Evolutionary conservation across 2,329 filamentous ascomycete genomes (phyloP).

Genomic region (Lithohypha guttulata): DNA sequence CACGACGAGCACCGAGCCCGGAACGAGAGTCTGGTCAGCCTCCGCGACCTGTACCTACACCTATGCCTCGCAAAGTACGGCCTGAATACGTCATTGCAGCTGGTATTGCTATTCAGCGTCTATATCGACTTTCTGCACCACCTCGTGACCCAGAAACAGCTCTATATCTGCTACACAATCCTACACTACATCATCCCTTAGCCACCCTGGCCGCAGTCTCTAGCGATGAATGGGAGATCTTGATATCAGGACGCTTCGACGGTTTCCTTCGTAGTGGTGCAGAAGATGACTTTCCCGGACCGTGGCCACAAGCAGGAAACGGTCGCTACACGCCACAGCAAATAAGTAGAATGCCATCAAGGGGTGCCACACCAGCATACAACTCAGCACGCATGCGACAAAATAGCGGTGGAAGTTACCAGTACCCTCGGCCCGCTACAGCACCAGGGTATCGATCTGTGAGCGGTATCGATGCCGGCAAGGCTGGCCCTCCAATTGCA

Average conservation of each 20-base stretch:
- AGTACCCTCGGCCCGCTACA: conserved; percentile 27
- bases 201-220: conserved; percentile 81
- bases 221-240: conserved; percentile 89
- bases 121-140: conserved; percentile 62
- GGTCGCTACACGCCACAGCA: conserved; percentile 20
- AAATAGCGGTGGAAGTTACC: conserved; percentile 10
- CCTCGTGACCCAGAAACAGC: conserved; percentile 80
- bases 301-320: conserved; percentile 18
- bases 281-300: conserved; percentile 42
- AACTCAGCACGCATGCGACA: conserved; percentile 16
- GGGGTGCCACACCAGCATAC: conserved; percentile 9
- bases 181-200: conserved; percentile 71
- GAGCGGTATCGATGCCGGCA: conserved; percentile 28
- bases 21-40: conserved; percentile 24
- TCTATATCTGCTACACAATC: conserved; percentile 75
- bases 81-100: conserved; percentile 65
- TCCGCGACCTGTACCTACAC: conserved; percentile 57
- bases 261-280: conserved; percentile 92
- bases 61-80: conserved; percentile 48
- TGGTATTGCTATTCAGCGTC: conserved; percentile 66
- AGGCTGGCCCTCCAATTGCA: conserved; percentile 61
- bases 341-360: conserved; percentile 1
- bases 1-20: conserved; percentile 19
- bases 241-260: conserved; percentile 87
- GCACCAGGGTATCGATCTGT: conserved; percentile 3